A percentile compares a stretch with the other conserved stretches of the same genome.
These are phyloP conservation scores for Russula olivacea DNA, from an alignment of 768 basidiomycete species.

Conservation along the genomic window DNA sequence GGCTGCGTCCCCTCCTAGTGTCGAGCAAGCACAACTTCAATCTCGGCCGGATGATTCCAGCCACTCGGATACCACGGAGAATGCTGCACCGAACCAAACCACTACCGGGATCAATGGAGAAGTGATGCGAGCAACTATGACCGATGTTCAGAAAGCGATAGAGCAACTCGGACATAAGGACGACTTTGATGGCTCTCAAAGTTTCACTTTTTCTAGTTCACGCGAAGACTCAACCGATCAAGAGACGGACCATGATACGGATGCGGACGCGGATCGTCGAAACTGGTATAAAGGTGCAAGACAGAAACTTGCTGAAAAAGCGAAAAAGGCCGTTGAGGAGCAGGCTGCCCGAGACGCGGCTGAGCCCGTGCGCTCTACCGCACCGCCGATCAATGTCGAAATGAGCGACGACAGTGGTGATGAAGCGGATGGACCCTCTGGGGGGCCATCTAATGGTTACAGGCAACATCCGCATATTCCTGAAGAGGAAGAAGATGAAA, in stretches of 20 bases:
- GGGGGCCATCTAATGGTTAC: not conserved
- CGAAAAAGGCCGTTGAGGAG: constrained; percentile 56
- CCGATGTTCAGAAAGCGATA: constrained; percentile 85
- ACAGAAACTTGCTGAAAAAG: constrained; percentile 63
- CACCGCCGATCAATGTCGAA: constrained; percentile 68
- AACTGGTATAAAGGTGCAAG: constrained; percentile 63
- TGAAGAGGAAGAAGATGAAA: constrained; percentile 65
- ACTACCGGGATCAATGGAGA: constrained; percentile 35
- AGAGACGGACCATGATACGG: constrained; percentile 50
- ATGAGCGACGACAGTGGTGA: constrained; percentile 78
- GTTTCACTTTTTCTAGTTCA: constrained; percentile 74
- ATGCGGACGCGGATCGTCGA: constrained; percentile 44
- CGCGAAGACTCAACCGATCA: constrained; percentile 43
- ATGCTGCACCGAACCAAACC: not conserved
- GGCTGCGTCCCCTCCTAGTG: not conserved
- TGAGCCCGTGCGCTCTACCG: constrained; percentile 33
- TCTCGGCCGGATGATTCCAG: constrained; percentile 40
- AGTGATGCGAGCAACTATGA: constrained; percentile 83
- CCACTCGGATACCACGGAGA: constrained; percentile 23
- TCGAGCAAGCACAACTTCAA: constrained; percentile 33
- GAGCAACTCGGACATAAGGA: constrained; percentile 69
- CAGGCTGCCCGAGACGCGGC: constrained; percentile 44
- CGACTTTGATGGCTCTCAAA: constrained; percentile 50
- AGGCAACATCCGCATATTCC: constrained; percentile 50
- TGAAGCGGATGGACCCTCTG: constrained; percentile 39